These are phyloP conservation scores for Mrakia hoshinonis DNA, from an alignment of 768 basidiomycete species.

Conservation along the genomic window DNA sequence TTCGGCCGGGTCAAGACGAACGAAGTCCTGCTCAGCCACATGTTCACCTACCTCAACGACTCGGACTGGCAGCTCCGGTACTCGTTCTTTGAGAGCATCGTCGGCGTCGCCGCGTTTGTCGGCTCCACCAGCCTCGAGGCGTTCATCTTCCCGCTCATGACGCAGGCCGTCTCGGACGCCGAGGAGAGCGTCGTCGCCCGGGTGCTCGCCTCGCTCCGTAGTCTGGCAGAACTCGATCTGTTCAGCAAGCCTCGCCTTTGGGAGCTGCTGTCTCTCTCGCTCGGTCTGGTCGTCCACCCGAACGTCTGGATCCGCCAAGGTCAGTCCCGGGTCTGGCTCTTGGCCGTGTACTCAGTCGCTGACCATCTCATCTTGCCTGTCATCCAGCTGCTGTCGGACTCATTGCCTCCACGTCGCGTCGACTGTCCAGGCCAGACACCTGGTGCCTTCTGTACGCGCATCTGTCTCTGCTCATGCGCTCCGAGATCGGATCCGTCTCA, in stretches of 20 bases:
- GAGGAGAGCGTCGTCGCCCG: conserved; percentile 90
- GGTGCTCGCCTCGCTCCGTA: conserved; percentile 77
- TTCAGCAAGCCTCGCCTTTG: conserved; percentile 83
- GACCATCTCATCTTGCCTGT: background rate
- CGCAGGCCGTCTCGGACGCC: conserved; percentile 88
- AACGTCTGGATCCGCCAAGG: conserved; percentile 94
- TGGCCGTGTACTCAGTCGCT: too few relatives aligned
- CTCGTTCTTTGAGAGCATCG: conserved; percentile 91
- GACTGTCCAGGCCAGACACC: conserved; percentile 75
- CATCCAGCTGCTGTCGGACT: conserved; percentile 70
- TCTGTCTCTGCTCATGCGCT: conserved; percentile 71
- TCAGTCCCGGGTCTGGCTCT: conserved; percentile 36
- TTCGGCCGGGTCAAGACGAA: conserved; percentile 87
- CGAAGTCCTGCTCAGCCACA: conserved; percentile 70
- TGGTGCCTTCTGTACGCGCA: conserved; percentile 98
- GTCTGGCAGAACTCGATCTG: conserved; percentile 77
- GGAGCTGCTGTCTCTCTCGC: conserved; percentile 82
- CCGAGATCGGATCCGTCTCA: conserved; percentile 66
- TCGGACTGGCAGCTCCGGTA: conserved; percentile 83
- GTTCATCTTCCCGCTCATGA: conserved; percentile 93
- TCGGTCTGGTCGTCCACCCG: conserved; percentile 89
- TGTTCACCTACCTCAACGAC: conserved; percentile 70
- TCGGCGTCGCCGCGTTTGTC: conserved; percentile 89
- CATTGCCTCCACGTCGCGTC: conserved; percentile 72
- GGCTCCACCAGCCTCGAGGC: conserved; percentile 86